A percentile compares a stretch with the other conserved stretches of the same genome.
These are phyloP conservation scores for Botrytis porri DNA, from an alignment of 2,329 filamentous ascomycete genomes.

Conservation along the genomic window DNA sequence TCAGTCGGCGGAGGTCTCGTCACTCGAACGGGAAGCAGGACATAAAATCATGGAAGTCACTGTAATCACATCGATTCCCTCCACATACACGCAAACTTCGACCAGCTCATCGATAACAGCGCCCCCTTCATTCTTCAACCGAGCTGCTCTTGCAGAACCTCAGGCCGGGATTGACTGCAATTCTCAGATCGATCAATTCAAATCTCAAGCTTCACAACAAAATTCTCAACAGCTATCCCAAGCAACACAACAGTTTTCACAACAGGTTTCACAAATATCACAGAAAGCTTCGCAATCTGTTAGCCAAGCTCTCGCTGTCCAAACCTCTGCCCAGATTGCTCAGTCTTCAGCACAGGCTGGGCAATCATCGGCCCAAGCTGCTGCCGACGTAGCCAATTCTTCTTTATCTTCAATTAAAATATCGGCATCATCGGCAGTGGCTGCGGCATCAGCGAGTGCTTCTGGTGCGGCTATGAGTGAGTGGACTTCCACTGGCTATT, in stretches of 20 bases:
- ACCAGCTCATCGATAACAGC: neutral
- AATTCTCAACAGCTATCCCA: neutral
- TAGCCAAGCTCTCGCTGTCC: neutral
- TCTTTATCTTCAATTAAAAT: neutral
- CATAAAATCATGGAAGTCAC: neutral
- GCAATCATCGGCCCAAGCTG: neutral
- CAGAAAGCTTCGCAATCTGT: neutral
- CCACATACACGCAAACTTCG: neutral
- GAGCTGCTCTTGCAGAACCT: neutral
- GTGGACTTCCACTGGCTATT: neutral
- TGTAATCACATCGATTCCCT: neutral
- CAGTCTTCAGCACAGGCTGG: neutral
- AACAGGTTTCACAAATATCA: neutral
- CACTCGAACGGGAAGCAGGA: neutral
- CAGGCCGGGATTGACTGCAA: neutral
- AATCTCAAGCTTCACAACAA: neutral
- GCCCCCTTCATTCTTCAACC: neutral
- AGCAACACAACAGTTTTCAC: neutral
- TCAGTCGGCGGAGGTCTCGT: neutral
- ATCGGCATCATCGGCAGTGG: neutral
- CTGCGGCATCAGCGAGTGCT: neutral
- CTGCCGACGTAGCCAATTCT: neutral
- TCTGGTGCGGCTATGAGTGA: neutral
- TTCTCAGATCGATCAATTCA: neutral
- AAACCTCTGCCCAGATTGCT: neutral